Evolutionary conservation across 75 land plant species (phyloP), one percentile per base, ranked within the genome.

Genomic region (Picea glauca): DNA sequence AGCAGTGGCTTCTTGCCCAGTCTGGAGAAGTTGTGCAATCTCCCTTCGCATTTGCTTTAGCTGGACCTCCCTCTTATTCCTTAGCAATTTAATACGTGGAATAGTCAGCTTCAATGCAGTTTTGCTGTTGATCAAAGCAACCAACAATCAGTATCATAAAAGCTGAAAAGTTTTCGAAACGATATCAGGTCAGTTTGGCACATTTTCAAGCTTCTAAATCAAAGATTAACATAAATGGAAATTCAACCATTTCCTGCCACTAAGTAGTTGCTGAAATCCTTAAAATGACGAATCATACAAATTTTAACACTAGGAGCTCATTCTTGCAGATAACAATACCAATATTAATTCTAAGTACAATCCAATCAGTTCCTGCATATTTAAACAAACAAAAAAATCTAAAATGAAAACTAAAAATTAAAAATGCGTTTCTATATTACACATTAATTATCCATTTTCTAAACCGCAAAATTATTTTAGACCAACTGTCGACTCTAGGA

Each of bases 1-100:
- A 67, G 98, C 98, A 77, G 93, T 94, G 14, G 92, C 83, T 84
- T 96, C 98, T 83, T 96, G 98, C n/a, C 97, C 94, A 66, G 90
- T 86, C 78, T 85, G 87, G 72, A 96, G 85, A 60, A 90, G 89
- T 74, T 94, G 91, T 1, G 90, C 90, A 61, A 96, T 94, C 70
- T 96, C 98, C 77, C 88, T 91, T 15, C 92, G 88, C 93, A 96
- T 90, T 18, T 82, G 85, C 72, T 83, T 92, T 21, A 94, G 63
- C 74, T 94, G 98, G 31, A 83, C 74, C 58, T 90, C 94, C 78
- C 97, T 88, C 86, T 90, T 96, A 82, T 96, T 96, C 33, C 92
- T 85, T 58, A 94, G 85, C 76, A 94, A 82, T 78, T 96, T 96
- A 77, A 94, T 94, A 33, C 98, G 76, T 30, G 76, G 76, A 75